Conservation (phyloP, 441 rosid species). For the Syzygium syzygioides region DNA sequence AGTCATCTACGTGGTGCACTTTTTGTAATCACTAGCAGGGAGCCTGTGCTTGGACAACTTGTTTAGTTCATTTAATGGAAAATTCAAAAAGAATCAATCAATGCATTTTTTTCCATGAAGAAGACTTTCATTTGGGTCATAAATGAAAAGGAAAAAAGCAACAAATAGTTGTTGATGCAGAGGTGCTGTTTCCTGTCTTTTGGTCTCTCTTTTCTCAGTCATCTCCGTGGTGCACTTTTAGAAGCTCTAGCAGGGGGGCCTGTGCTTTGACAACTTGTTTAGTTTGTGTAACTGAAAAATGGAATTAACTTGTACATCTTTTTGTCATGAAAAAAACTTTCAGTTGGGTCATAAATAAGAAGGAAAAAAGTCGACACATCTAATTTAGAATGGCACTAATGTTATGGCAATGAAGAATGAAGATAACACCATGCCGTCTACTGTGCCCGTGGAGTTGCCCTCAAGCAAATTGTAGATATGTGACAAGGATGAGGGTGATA, state of each 20-base stretch:
- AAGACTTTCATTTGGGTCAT: background rate
- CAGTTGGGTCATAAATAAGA: background rate
- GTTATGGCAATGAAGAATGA: background rate
- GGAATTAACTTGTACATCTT: background rate
- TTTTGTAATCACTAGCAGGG: background rate
- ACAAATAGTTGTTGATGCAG: constrained; percentile 80
- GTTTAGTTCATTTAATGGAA: background rate
- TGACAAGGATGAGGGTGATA: background rate
- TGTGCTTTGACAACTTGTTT: background rate
- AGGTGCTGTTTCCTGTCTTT: constrained; percentile 47
- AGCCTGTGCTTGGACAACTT: background rate
- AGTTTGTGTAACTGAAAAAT: background rate
- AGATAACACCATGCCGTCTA: background rate
- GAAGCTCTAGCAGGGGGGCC: background rate
- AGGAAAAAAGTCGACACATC: constrained; percentile 6
- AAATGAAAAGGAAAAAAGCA: background rate
- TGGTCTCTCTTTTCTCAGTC: background rate
- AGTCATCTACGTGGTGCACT: background rate
- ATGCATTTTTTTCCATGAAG: background rate
- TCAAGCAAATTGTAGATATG: background rate
- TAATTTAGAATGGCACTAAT: background rate
- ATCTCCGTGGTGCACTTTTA: background rate
- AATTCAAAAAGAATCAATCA: background rate
- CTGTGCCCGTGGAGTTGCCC: background rate
- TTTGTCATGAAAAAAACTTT: background rate